Percentiles rank a stretch among this genome's conserved stretches.
Conservation (phyloP, 2,329 filamentous ascomycete genomes). For the Dothistroma septosporum region DNA sequence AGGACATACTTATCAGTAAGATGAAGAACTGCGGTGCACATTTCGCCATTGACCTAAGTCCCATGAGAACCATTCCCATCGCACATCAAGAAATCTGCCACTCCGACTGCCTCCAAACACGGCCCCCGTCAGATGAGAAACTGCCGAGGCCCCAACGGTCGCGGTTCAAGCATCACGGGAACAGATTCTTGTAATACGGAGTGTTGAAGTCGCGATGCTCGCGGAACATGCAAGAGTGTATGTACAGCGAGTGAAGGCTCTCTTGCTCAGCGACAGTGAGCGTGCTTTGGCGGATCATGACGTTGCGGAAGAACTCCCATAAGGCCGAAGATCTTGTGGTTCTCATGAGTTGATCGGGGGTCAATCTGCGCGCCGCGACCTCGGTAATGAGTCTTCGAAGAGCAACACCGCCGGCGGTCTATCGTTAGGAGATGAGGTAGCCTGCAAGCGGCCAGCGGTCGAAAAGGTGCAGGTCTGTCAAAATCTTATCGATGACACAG, state of each 20-base stretch:
- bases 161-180: too few relatives aligned
- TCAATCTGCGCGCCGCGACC: neutral
- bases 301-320: neutral
- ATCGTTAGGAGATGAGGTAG: too few relatives aligned
- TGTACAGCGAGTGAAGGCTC: too few relatives aligned
- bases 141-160: too few relatives aligned
- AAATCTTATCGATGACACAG: slow-evolving; percentile 14
- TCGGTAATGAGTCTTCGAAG: neutral
- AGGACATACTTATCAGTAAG: too few relatives aligned
- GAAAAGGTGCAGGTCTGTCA: slow-evolving; percentile 1
- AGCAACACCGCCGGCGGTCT: too few relatives aligned
- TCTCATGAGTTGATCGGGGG: neutral
- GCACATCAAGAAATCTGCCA: too few relatives aligned
- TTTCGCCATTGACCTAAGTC: too few relatives aligned
- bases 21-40: too few relatives aligned
- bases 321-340: neutral
- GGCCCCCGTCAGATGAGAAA: too few relatives aligned
- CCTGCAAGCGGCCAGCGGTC: neutral
- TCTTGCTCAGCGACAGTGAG: too few relatives aligned
- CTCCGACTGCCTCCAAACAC: too few relatives aligned
- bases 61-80: neutral
- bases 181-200: slow-evolving; percentile 3
- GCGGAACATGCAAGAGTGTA: neutral
- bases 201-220: neutral
- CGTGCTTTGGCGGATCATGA: neutral